Base-by-base conservation (phyloP, 257 asterid species). In the Gardenia jasminoides region DNA sequence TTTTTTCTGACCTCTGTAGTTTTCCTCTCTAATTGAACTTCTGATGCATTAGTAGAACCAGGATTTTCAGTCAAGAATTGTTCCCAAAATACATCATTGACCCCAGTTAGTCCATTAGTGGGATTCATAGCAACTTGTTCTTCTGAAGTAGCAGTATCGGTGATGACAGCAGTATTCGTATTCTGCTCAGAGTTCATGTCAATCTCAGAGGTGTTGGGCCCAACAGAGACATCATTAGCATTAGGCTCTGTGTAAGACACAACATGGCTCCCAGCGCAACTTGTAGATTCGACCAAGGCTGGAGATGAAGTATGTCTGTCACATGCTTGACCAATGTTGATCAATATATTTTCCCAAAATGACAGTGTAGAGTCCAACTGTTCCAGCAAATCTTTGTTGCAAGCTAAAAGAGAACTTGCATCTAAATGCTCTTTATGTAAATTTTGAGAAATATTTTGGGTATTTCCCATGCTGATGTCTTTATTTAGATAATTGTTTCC, bases 21-120 rank as follows among this genome's bases (percentile, higher is more conserved):
- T 83, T 80, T 85, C 82, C 84, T 84, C 69, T 86, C 94, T 1
- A 86, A 72, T 62, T 82, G 90, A 75, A 81, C 82, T 74, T 90
- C 94, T 13, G 92, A 73, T 1, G 89, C 85, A 80, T 84, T 88
- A 62, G 83, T 85, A 31, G 92, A 86, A 76, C 94, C 97, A 19
- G 98, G 97, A 86, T 89, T 95, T 83, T 95, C 99, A 0, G 97
- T 92, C 77, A 95, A 91, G 85, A 95, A 95, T 72, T 95, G 98
- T 76, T 93, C 97, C 99, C 99, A 95, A 36, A 95, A 95, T 43
- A 88, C 89, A 86, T 95, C 98, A 85, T 95, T 95, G 69, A 79
- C 94, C 74, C 97, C 97, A 15, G 94, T 80, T 82, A 85, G 82
- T 67, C 69, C 87, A 66, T 80, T 85, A 56, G 50, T 46, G 12